Evolutionary conservation across 306 rosid genomes (phyloP), one percentile per base, ranked within the genome.

Genomic region (Abrus pulchellus): DNA sequence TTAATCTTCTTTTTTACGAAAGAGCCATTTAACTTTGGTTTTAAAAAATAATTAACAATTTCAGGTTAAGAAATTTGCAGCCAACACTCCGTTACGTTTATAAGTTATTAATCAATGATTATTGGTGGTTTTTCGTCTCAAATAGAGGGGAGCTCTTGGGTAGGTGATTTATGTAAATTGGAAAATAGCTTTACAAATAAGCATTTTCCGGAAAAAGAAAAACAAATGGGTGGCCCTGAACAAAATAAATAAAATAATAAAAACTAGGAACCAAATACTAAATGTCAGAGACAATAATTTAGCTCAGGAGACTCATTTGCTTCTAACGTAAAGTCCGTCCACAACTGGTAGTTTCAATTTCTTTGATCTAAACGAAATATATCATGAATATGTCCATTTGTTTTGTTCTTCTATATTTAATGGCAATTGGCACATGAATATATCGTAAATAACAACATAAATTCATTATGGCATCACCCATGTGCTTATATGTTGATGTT

Each of bases 321-420:
- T 60, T 60, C 45, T 55, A 79, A 27, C 1, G 77, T 27, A 59
- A 79, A 47, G 27, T 79, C 77, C 83, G 73, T 67, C 73, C 20
- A 41, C 1, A 8, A 40, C 38, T 60, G 9, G 7, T 49, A 1
- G 13, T 63, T 60, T 61, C 14, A 10, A 7, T 50, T 34, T 34
- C 14, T 28, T 61, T n/a, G 13, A 9, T 65, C 71, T n/a, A 2
- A 14, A 65, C 6, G 38, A 63, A 64, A 29, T 3, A 14, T 75
- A 47, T 7, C 11, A 45, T 68, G 43, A 28, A 29, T 10, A 28
- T 48, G 33, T 27, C 72, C 72, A 76, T 41, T 76, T 63, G 20
- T 29, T 44, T 9, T 44, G 36, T 28, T 27, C 29, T 67, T 76
- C 5, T 12, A 74, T 48, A 62, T 48, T 27, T 34, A 34, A 62